Percentiles rank a stretch among this genome's conserved stretches.
These are phyloP conservation scores for Phytophthora pisi DNA, from an alignment of 352 stramenopile genomes.

Conservation along the genomic window DNA sequence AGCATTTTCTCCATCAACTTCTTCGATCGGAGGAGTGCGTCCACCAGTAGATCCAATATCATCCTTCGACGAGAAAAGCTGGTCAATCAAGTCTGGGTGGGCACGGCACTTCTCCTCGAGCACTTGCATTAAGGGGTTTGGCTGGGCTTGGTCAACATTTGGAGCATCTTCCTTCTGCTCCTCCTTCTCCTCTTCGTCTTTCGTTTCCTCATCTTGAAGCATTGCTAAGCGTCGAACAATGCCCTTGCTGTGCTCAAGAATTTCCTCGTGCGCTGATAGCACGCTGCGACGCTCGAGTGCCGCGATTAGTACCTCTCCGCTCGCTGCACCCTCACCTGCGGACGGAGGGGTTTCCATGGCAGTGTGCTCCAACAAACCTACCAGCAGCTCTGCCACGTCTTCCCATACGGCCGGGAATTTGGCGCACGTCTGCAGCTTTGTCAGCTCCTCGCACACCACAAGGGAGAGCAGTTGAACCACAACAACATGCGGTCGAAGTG, in stretches of 20 bases:
- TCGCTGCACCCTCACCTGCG: slow-evolving; percentile 27
- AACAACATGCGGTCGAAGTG: slow-evolving; percentile 60
- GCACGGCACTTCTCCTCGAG: slow-evolving; percentile 65
- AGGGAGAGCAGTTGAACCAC: slow-evolving; percentile 67
- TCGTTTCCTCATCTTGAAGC: slow-evolving; percentile 34
- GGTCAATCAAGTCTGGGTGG: slow-evolving; percentile 46
- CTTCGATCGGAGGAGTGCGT: slow-evolving; percentile 25
- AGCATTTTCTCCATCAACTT: slow-evolving; percentile 24
- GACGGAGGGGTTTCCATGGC: slow-evolving; percentile 34
- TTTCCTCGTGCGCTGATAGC: slow-evolving; percentile 72
- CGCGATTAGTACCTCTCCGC: slow-evolving; percentile 46
- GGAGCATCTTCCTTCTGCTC: not conserved
- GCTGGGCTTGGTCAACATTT: not conserved
- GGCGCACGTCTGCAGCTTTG: slow-evolving; percentile 43
- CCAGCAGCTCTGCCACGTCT: slow-evolving; percentile 56
- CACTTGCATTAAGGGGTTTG: slow-evolving; percentile 51
- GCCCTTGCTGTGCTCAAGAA: slow-evolving; percentile 69
- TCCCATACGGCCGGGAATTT: slow-evolving; percentile 62
- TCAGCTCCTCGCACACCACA: slow-evolving; percentile 67
- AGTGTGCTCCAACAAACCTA: slow-evolving; percentile 62
- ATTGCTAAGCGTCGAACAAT: slow-evolving; percentile 59
- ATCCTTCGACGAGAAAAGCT: slow-evolving; percentile 62
- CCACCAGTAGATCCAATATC: slow-evolving; percentile 42
- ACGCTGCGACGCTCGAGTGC: slow-evolving; percentile 71
- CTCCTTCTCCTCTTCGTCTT: slow-evolving; percentile 14